phyloP scores from a whole-genome alignment of 345 rosid species.

The Salix exigua region DNA sequence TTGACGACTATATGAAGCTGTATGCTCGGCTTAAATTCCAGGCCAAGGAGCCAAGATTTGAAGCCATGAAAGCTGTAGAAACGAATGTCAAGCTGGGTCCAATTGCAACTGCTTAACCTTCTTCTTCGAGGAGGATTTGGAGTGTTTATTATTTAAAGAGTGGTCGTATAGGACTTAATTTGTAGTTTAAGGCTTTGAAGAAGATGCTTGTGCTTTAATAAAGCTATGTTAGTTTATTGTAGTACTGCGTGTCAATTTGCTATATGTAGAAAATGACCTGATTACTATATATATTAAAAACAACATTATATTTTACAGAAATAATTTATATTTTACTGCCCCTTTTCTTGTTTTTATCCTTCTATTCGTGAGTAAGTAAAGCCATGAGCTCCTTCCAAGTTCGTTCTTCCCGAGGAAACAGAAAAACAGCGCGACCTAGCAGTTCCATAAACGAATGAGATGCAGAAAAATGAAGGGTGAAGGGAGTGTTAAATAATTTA shows the following conservation, averaged over 20 bases:
- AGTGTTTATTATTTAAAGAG: neutral
- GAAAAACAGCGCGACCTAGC: neutral
- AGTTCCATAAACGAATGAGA: neutral
- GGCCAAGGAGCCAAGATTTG: slow-evolving; percentile 91
- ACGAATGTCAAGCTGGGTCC: slow-evolving; percentile 26
- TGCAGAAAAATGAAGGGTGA: neutral
- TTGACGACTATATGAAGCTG: slow-evolving; percentile 86
- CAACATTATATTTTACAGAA: neutral
- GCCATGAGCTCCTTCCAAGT: neutral
- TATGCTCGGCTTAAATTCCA: slow-evolving; percentile 73
- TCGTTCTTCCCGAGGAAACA: neutral
- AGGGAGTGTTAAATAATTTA: too few relatives aligned
- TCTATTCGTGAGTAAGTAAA: neutral
- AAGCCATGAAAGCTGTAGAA: slow-evolving; percentile 69
- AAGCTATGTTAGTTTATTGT: neutral
- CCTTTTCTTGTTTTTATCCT: neutral
- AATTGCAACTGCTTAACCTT: slow-evolving; percentile 36
- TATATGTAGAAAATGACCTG: neutral
- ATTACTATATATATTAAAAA: neutral
- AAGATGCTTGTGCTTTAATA: neutral
- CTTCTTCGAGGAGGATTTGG: neutral
- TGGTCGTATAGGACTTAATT: neutral
- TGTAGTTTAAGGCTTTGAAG: neutral
- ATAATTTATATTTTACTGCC: neutral
- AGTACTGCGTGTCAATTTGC: neutral